These are phyloP conservation scores for Elaeis guineensis DNA, from an alignment of 176 grass and related monocot genomes.

Conservation along the genomic window DNA sequence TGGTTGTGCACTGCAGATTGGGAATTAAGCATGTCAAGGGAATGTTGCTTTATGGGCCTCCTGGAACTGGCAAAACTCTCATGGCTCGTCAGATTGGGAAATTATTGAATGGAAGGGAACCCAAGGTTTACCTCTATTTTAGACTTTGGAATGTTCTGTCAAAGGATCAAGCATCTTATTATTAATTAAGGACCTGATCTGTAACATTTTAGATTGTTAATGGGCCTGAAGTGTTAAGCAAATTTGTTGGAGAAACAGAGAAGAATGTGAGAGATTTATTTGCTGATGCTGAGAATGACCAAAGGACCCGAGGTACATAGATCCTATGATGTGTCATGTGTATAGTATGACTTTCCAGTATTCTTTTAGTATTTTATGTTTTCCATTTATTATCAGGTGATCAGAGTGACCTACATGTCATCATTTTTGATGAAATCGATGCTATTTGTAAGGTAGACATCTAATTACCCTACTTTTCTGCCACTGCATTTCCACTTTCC, in stretches of 20 bases:
- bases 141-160: too few relatives aligned
- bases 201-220: constrained; percentile 45
- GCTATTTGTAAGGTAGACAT: constrained; percentile 59
- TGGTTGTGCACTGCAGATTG: too few relatives aligned
- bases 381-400: constrained; percentile 49
- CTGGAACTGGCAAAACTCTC: too few relatives aligned
- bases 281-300: constrained; percentile 89
- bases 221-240: constrained; percentile 92
- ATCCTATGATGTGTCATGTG: constrained; percentile 1
- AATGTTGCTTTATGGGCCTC: too few relatives aligned
- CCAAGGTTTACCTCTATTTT: too few relatives aligned
- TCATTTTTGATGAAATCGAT: constrained; percentile 99
- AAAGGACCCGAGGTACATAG: constrained; percentile 43
- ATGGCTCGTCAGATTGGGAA: too few relatives aligned
- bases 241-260: constrained; percentile 96
- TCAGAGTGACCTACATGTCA: constrained; percentile 91
- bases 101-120: too few relatives aligned
- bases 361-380: neutral
- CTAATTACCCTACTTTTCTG: neutral
- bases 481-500: neutral
- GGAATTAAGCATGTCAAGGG: too few relatives aligned
- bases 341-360: neutral
- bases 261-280: constrained; percentile 99
- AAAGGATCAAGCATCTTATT: too few relatives aligned
- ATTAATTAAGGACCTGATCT: too few relatives aligned